Percentiles rank a stretch among this genome's conserved stretches.
Evolutionary conservation across 2,329 filamentous ascomycete genomes (phyloP).

Genomic region (Exophiala xenobiotica): DNA sequence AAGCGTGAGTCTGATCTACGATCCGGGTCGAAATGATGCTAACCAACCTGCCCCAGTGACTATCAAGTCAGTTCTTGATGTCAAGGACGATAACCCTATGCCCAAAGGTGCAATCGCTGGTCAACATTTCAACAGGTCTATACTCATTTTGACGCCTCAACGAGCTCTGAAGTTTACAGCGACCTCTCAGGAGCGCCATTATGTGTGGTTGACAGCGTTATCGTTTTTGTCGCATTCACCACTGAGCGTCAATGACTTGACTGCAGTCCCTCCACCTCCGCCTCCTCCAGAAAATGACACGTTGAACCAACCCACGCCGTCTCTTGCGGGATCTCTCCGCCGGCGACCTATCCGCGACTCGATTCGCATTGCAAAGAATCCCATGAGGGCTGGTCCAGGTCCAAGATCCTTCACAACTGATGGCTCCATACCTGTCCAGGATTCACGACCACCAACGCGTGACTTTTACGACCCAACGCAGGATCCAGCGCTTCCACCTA

Average conservation of each 20-base stretch:
- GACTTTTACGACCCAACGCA: conserved; percentile 35
- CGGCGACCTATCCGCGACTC: conserved; percentile 76
- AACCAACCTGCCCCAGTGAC: conserved; percentile 59
- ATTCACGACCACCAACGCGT: conserved; percentile 30
- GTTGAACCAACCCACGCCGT: conserved; percentile 16
- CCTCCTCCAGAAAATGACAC: conserved; percentile 44
- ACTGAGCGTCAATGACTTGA: conserved; percentile 73
- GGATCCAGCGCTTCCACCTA: conserved; percentile 51
- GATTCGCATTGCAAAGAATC: conserved; percentile 81
- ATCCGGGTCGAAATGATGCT: conserved; percentile 31
- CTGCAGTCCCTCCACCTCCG: conserved; percentile 55
- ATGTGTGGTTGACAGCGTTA: conserved; percentile 89
- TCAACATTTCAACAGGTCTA: conserved; percentile 80
- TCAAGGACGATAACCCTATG: conserved; percentile 86
- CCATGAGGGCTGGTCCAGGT: conserved; percentile 46
- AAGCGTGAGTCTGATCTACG: conserved; percentile 68
- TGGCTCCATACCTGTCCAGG: conserved; percentile 32
- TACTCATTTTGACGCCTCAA: conserved; percentile 89
- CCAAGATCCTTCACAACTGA: conserved; percentile 41
- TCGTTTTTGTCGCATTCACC: conserved; percentile 92
- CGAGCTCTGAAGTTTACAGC: conserved; percentile 95
- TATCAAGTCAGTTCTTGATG: conserved; percentile 95
- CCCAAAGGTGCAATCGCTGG: conserved; percentile 62
- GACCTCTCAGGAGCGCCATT: conserved; percentile 77
- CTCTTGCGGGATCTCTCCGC: conserved; percentile 51